A percentile compares a stretch with the other conserved stretches of the same genome.
phyloP scores from a whole-genome alignment of 441 rosid genomes.

The Euphorbia schlechtendalii region DNA sequence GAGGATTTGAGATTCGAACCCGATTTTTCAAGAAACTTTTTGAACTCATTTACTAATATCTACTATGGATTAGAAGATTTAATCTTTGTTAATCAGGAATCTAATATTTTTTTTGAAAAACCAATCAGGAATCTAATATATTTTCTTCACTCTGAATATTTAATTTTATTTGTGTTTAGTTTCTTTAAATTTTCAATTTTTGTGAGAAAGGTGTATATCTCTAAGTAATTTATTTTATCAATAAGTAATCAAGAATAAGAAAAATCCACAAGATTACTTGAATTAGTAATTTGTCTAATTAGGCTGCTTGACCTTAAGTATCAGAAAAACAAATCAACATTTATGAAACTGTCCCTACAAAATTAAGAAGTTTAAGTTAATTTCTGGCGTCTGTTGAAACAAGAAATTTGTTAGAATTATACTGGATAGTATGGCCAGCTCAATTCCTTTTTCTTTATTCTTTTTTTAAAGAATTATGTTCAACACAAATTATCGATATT shows the following conservation, averaged over 20 bases:
- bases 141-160: background rate
- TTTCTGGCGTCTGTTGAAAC: background rate
- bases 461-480: background rate
- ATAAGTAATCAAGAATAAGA: too few species aligned
- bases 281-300: background rate
- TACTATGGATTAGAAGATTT: too few species aligned
- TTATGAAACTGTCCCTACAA: background rate
- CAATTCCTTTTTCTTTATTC: background rate
- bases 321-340: background rate
- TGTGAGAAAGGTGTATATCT: background rate
- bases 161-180: too few species aligned
- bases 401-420: background rate
- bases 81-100: too few species aligned
- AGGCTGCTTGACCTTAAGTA: background rate
- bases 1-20: too few species aligned
- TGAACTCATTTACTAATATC: too few species aligned
- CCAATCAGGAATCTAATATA: too few species aligned
- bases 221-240: background rate
- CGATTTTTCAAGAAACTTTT: too few species aligned
- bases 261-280: background rate
- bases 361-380: background rate
- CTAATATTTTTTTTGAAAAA: too few species aligned
- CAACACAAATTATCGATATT: background rate
- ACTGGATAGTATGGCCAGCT: background rate
- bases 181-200: background rate